Base-by-base conservation (phyloP, 768 basidiomycete species). In the Podaxis mareebaensis region DNA sequence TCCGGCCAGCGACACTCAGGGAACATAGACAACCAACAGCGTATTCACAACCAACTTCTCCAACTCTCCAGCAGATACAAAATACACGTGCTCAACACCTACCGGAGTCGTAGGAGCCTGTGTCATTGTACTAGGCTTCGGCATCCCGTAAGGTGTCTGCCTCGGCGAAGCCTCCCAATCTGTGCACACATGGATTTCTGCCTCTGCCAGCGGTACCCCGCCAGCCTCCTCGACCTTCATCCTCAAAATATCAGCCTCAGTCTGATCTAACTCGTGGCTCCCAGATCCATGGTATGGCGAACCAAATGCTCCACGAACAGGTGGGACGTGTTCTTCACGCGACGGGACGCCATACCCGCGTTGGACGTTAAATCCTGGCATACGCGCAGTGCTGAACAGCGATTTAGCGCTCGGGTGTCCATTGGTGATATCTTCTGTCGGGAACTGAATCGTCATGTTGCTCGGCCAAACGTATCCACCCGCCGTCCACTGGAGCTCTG, bases 381-480 rank as follows among this genome's bases (percentile, higher is more conserved):
- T 63, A 65, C 75, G 55, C 0, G 42, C 54, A 52, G 39, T 69
- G 67, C 67, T 67, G 51, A 52, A 63, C 24, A 60, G 69, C 15
- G 67, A 61, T 53, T 54, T 64, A 12, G 52, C 44, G 48, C 38
- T 53, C 52, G 65, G 59, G 5, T 68, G 63, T 20, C 67, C 61
- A 4, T 65, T 61, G 38, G 72, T 68, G 59, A 74, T 72, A 61
- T 78, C 74, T 42, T 87, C 84, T 57, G 77, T 77, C 42, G 79
- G 79, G 60, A 84, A 81, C 68, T 92, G 89, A 20, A 92, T 87
- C 0, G 84, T 82, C 56, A 84, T 83, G 68, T 90, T 88, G 26
- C 85, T 79, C 0, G 91, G 86, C 92, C 92, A 93, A 65, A 93
- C 80, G 72, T 89, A 92, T 20, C 91, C 91, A 1, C 91, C 91